Percentiles rank a stretch among this genome's conserved stretches.
Evolutionary conservation across 257 asterid genomes (phyloP).

Genomic region (Scutellaria barbata): DNA sequence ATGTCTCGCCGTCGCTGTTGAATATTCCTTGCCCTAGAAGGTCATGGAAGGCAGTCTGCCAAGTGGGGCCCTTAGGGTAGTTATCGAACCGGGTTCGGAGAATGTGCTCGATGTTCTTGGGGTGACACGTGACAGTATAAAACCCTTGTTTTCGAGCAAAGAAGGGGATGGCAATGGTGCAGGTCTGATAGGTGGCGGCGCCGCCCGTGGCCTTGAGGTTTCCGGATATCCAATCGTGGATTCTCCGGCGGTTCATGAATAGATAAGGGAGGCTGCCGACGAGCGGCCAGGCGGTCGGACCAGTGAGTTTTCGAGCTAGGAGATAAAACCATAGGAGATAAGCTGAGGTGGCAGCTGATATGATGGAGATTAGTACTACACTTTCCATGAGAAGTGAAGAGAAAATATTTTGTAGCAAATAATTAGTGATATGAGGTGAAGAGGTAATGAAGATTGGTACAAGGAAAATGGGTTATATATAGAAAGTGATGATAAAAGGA

Average conservation of each 20-base stretch:
- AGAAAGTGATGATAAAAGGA: background rate
- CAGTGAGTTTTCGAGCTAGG: conserved; percentile 63
- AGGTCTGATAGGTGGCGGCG: conserved; percentile 76
- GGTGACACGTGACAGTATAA: conserved; percentile 82
- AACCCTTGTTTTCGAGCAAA: conserved; percentile 71
- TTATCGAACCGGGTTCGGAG: conserved; percentile 83
- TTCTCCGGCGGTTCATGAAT: conserved; percentile 59
- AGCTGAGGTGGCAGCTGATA: conserved; percentile 45
- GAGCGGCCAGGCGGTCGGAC: conserved; percentile 71
- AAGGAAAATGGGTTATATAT: conserved; percentile 41
- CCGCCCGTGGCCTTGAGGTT: conserved; percentile 62
- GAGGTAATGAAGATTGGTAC: conserved; percentile 44
- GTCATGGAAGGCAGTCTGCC: conserved; percentile 90
- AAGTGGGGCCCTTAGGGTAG: conserved; percentile 82
- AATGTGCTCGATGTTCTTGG: conserved; percentile 76
- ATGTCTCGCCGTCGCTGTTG: conserved; percentile 86
- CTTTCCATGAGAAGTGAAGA: conserved; percentile 46
- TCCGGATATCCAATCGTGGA: conserved; percentile 82
- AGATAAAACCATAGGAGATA: conserved; percentile 72
- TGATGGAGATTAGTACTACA: conserved; percentile 36
- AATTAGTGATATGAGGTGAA: background rate
- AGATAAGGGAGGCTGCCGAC: conserved; percentile 77
- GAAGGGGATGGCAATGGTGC: conserved; percentile 69
- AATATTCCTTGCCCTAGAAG: conserved; percentile 84
- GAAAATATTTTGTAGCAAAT: background rate